A percentile compares a stretch with the other conserved stretches of the same genome.
phyloP scores from a whole-genome alignment of 345 rosid genomes.

The Passiflora organensis region DNA sequence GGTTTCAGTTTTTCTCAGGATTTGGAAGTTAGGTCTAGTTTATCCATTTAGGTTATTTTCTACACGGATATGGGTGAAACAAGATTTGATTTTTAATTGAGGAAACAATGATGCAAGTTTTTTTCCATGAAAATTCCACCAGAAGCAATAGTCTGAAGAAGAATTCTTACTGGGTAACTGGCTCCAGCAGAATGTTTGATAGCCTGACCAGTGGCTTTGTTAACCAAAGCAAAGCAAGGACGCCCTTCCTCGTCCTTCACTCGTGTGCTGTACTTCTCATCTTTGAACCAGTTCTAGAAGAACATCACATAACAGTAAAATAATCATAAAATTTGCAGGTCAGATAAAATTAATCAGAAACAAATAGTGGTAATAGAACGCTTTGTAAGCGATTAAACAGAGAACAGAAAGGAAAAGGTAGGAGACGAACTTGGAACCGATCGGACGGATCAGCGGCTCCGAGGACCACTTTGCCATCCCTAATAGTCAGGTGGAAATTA shows the following conservation, averaged over 20 bases:
- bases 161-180: slow-evolving; percentile 67
- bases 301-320: neutral
- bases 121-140: neutral
- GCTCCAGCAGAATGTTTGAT: slow-evolving; percentile 77
- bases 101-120: neutral
- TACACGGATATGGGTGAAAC: too few species aligned
- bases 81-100: too few species aligned
- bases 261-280: slow-evolving; percentile 70
- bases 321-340: too few species aligned
- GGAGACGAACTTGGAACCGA: slow-evolving; percentile 43
- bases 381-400: neutral
- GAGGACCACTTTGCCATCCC: slow-evolving; percentile 56
- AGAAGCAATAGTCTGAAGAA: neutral
- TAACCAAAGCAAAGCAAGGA: slow-evolving; percentile 78
- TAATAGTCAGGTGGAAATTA: slow-evolving; percentile 46
- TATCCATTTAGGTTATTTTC: too few species aligned
- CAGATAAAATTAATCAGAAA: slow-evolving; percentile 1
- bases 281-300: slow-evolving; percentile 79
- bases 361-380: neutral
- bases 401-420: neutral
- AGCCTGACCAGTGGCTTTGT: slow-evolving; percentile 83
- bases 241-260: slow-evolving; percentile 77
- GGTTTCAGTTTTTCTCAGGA: too few species aligned
- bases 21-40: too few species aligned
- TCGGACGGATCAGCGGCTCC: slow-evolving; percentile 53